phyloP scores from a whole-genome alignment of 768 basidiomycete genomes.

The Exsudoporus frostii region DNA sequence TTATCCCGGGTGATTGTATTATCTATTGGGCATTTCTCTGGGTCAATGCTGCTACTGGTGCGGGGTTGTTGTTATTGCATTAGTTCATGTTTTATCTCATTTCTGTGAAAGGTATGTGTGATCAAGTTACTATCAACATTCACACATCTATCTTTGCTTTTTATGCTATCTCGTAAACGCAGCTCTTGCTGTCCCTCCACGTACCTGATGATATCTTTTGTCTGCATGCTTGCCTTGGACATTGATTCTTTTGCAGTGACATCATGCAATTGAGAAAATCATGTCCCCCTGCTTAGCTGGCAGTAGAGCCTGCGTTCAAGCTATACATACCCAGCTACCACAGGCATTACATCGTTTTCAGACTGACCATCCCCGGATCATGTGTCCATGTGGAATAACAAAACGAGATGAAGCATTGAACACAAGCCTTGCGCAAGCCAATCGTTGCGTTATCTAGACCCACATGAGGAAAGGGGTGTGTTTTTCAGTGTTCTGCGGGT shows the following conservation, averaged over 20 bases:
- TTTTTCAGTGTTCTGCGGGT: too few relatives aligned
- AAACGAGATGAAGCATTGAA: too few relatives aligned
- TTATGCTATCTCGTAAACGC: not conserved
- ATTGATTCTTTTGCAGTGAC: not conserved
- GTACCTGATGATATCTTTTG: not conserved
- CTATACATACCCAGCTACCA: too few relatives aligned
- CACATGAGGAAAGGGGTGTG: too few relatives aligned
- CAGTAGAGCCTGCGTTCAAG: too few relatives aligned
- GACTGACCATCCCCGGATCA: too few relatives aligned
- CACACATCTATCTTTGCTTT: not conserved
- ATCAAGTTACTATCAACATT: not conserved
- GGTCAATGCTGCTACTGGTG: not conserved
- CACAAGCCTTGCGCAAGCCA: too few relatives aligned
- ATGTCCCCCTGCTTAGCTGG: too few relatives aligned
- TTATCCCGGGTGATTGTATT: not conserved
- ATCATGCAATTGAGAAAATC: not conserved
- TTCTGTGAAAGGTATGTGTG: not conserved
- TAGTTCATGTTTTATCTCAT: not conserved
- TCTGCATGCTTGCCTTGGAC: not conserved
- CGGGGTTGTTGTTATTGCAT: not conserved
- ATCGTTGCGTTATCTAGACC: too few relatives aligned
- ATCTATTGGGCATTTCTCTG: slow-evolving; percentile 5
- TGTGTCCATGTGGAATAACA: too few relatives aligned
- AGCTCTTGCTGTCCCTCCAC: not conserved
- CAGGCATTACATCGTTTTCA: too few relatives aligned